phyloP scores from a whole-genome alignment of 225 moss, liverwort and hornwort species.

The Marchantia polymorpha region DNA sequence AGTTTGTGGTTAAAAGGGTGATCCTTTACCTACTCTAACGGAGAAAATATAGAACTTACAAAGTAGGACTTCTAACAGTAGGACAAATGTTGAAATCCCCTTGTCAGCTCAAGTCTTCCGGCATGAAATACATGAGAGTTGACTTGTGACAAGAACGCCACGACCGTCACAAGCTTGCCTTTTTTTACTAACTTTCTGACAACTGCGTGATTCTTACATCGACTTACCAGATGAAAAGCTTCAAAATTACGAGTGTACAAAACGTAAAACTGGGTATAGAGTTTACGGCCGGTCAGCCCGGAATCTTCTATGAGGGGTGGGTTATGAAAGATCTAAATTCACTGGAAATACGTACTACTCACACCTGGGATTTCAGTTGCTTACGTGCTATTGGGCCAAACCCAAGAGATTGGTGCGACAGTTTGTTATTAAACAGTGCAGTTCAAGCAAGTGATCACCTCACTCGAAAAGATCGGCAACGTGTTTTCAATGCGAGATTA shows the following conservation, averaged over 20 bases:
- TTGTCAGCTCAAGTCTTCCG: not conserved
- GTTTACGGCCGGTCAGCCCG: not conserved
- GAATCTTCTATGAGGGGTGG: not conserved
- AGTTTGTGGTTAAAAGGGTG: slow-evolving; percentile 12
- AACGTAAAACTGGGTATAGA: not conserved
- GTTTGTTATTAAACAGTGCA: not conserved
- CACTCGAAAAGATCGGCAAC: not conserved
- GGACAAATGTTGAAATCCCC: not conserved
- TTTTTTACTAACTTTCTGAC: not conserved
- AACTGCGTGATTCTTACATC: not conserved
- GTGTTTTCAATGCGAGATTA: not conserved
- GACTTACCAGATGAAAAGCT: not conserved
- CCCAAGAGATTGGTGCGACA: not conserved
- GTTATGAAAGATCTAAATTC: not conserved
- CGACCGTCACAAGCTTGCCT: not conserved
- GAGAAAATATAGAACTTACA: not conserved
- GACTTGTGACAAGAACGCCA: not conserved
- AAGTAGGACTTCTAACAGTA: not conserved
- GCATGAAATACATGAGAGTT: not conserved
- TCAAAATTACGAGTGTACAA: not conserved
- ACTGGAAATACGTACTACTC: not conserved
- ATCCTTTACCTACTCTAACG: not conserved
- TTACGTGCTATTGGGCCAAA: too few relatives aligned
- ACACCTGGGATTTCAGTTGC: not conserved
- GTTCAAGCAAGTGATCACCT: not conserved